A percentile compares a stretch with the other conserved stretches of the same genome.
Conservation (phyloP, 495 filamentous ascomycete species). For the Aspergillus ellipticus region DNA sequence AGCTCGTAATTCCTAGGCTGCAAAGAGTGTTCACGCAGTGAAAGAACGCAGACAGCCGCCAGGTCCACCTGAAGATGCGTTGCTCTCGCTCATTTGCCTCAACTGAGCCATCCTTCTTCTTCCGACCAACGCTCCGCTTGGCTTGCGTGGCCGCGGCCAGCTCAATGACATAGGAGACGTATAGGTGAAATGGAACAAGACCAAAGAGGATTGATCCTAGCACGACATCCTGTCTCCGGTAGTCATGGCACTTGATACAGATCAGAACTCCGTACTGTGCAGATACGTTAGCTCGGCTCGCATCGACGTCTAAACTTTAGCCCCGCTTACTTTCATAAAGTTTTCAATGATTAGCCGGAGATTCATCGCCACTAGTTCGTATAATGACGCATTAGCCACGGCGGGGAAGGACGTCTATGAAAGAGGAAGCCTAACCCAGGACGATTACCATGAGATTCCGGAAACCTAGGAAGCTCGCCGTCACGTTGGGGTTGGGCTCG, state of each 20-base stretch:
- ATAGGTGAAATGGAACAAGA: constrained; percentile 82
- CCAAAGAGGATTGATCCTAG: constrained; percentile 74
- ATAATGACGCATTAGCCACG: constrained; percentile 14
- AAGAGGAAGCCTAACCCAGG: constrained; percentile 53
- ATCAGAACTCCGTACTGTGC: constrained; percentile 86
- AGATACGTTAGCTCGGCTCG: constrained; percentile 11
- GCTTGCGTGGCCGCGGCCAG: constrained; percentile 73
- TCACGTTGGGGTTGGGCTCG: constrained; percentile 61
- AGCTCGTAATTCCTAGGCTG: constrained; percentile 76
- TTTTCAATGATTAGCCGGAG: constrained; percentile 93
- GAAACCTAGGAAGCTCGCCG: constrained; percentile 88
- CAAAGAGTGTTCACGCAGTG: constrained; percentile 81
- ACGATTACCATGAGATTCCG: constrained; percentile 95
- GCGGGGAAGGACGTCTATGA: not conserved
- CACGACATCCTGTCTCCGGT: constrained; percentile 71
- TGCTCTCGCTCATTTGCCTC: constrained; percentile 50
- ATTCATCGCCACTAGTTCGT: constrained; percentile 76
- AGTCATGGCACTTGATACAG: constrained; percentile 86
- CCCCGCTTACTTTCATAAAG: constrained; percentile 72
- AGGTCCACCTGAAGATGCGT: constrained; percentile 61
- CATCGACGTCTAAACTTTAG: not conserved
- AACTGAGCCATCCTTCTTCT: constrained; percentile 54
- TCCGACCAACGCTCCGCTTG: constrained; percentile 57
- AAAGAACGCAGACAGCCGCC: constrained; percentile 69
- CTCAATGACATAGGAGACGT: constrained; percentile 86